Base-by-base conservation (phyloP, 202 grass and related monocot species). In the Zoysia matrella region DNA sequence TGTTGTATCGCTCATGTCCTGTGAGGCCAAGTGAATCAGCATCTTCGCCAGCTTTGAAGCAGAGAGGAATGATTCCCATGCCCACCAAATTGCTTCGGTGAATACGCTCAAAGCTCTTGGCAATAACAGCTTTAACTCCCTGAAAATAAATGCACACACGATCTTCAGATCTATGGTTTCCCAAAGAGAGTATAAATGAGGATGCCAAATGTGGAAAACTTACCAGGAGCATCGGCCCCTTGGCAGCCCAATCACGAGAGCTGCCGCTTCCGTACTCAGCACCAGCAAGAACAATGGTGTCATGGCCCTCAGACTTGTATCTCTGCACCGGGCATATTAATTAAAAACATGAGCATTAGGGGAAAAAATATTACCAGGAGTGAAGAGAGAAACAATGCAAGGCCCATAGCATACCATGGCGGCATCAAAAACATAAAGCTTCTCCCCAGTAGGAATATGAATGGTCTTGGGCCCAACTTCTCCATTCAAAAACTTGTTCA, bases 181-280 rank as follows among this genome's bases (percentile, higher is more conserved):
- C 16, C 42, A 74, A 43, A 71, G 42, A 74, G 47, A 77, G 0
- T n/a, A 44, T 36, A 30, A 77, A 75, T 6, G 58, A 82, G 76
- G 70, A 43, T 3, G n/a, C 14, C 75, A 65, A 72, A 41, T 67
- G 50, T 43, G 75, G 7, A 82, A 54, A 57, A 89, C 86, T 85
- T 49, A 86, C 95, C 49, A 95, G 87, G 60, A 98, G 83, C 95
- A 94, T 93, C 49, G 95, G 95, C 42, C 95, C 95, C 80, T 98
- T 95, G n/a, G 95, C 95, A 89, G 92, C 95, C 92, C 95, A 95
- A 78, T 98, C 95, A 73, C 95, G 92, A 72, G 95, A 98, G 78
- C 95, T 98, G 80, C 95, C 95, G 22, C 92, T 95, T 66, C 95
- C 95, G 9, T 98, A 98, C 77, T 98, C 95, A n/a, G 92, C 90